Percentiles rank a stretch among this genome's conserved stretches.
Conservation (phyloP, 2,329 filamentous ascomycete genomes). For the Pleurostoma richardsiae region DNA sequence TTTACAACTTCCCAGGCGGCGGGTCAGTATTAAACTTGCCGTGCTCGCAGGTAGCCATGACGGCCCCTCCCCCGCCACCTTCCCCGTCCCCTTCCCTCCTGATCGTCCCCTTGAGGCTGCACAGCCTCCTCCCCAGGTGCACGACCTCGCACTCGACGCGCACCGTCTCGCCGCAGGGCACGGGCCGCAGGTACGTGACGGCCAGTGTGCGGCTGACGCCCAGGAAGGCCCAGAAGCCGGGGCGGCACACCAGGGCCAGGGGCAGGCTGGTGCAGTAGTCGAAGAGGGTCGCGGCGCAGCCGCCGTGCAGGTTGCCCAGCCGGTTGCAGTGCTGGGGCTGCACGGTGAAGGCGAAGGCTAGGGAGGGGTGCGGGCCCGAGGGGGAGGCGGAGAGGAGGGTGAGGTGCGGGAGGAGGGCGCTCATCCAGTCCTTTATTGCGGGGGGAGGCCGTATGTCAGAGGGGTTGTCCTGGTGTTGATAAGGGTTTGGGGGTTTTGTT, state of each 20-base stretch:
- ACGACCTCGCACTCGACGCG: slow-evolving; percentile 53
- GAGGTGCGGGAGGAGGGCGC: slow-evolving; percentile 33
- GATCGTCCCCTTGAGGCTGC: slow-evolving; percentile 49
- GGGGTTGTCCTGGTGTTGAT: too few species aligned
- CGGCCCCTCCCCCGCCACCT: slow-evolving; percentile 22
- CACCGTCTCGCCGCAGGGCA: slow-evolving; percentile 43
- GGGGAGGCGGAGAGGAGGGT: slow-evolving; percentile 29
- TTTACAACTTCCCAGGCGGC: slow-evolving; percentile 10
- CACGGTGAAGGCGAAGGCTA: slow-evolving; percentile 39
- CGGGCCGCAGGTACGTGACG: slow-evolving; percentile 62
- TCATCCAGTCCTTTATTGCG: slow-evolving; percentile 31
- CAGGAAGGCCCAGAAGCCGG: slow-evolving; percentile 55
- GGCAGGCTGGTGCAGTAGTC: slow-evolving; percentile 60
- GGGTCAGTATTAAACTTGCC: slow-evolving; percentile 59
- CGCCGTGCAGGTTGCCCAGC: slow-evolving; percentile 53
- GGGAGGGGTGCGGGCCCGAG: slow-evolving; percentile 25
- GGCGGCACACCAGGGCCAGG: slow-evolving; percentile 48
- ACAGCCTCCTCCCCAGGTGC: slow-evolving; percentile 50
- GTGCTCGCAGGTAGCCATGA: slow-evolving; percentile 58
- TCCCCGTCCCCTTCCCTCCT: slow-evolving; percentile 37
- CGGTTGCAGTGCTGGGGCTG: slow-evolving; percentile 48
- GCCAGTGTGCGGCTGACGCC: slow-evolving; percentile 63
- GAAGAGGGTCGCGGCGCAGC: slow-evolving; percentile 61
- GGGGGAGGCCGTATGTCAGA: background rate
- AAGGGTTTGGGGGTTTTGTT: background rate